phyloP scores from a whole-genome alignment of 2,329 filamentous ascomycete genomes.

The Seiridium cupressi region DNA sequence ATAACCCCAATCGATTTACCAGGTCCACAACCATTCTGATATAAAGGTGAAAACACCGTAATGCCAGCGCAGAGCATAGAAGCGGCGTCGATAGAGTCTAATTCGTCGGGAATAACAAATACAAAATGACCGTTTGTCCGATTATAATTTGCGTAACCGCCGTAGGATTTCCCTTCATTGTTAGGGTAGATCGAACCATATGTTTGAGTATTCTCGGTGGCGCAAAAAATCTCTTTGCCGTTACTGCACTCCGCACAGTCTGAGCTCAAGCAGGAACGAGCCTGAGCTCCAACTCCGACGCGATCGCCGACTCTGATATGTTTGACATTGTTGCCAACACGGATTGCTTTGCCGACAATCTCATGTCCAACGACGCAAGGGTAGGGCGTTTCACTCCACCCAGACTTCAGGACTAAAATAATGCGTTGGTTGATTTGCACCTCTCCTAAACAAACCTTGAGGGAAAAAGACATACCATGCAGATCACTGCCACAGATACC shows the following conservation, averaged over 20 bases:
- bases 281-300: slow-evolving; percentile 42
- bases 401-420: background rate
- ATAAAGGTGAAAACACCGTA: slow-evolving; percentile 11
- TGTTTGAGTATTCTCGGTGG: slow-evolving; percentile 32
- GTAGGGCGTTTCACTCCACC: slow-evolving; percentile 12
- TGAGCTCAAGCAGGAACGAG: slow-evolving; percentile 35
- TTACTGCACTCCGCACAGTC: slow-evolving; percentile 17
- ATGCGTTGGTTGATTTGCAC: too few species aligned
- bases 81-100: slow-evolving; percentile 34
- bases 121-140: slow-evolving; percentile 34
- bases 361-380: slow-evolving; percentile 40
- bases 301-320: slow-evolving; percentile 27
- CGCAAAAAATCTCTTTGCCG: slow-evolving; percentile 16
- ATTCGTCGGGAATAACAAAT: slow-evolving; percentile 34
- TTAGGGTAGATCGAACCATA: slow-evolving; percentile 42
- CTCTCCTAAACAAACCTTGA: too few species aligned
- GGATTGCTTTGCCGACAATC: slow-evolving; percentile 42
- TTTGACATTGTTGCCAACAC: slow-evolving; percentile 33
- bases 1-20: slow-evolving; percentile 12
- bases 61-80: slow-evolving; percentile 12
- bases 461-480: background rate
- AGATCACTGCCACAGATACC: slow-evolving; percentile 58
- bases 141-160: slow-evolving; percentile 36
- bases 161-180: slow-evolving; percentile 50
- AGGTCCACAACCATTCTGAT: slow-evolving; percentile 11